Percentiles rank a stretch among this genome's conserved stretches.
phyloP scores from a whole-genome alignment of 2,329 filamentous ascomycete genomes.

The Claviceps pusilla region DNA sequence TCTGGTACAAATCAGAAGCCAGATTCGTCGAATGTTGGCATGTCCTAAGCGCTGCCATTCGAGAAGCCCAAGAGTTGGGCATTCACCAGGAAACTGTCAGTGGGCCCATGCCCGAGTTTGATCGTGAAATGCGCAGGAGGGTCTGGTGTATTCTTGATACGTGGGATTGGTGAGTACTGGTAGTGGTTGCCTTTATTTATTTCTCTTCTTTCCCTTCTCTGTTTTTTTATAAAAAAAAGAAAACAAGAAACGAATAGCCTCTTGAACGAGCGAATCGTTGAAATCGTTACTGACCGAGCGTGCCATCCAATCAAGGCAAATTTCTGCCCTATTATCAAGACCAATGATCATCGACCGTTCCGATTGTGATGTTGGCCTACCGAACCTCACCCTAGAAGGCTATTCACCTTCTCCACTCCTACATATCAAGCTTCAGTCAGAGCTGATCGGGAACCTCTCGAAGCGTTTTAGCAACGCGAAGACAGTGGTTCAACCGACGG shows the following conservation, averaged over 20 bases:
- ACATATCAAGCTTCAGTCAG: constrained; percentile 23
- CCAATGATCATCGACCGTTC: constrained; percentile 21
- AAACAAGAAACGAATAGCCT: too few species aligned
- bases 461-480: constrained; percentile 17
- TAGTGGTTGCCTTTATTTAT: not conserved
- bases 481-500: constrained; percentile 13
- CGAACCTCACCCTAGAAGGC: constrained; percentile 19
- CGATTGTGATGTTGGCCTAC: constrained; percentile 18
- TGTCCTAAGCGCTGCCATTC: constrained; percentile 19
- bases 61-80: constrained; percentile 23
- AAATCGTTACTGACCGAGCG: not conserved
- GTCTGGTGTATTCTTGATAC: constrained; percentile 23
- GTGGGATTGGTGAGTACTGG: constrained; percentile 22
- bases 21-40: constrained; percentile 24
- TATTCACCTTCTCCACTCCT: constrained; percentile 18
- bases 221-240: not conserved
- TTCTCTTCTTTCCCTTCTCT: not conserved
- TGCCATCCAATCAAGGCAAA: constrained; percentile 14
- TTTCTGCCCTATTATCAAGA: constrained; percentile 18
- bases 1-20: constrained; percentile 23
- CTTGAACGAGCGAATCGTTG: too few species aligned
- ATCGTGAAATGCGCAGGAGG: constrained; percentile 21
- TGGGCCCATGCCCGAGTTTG: constrained; percentile 17
- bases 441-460: constrained; percentile 18
- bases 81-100: constrained; percentile 18